Conservation (phyloP, 768 basidiomycete species). For the Mycena rosella region DNA sequence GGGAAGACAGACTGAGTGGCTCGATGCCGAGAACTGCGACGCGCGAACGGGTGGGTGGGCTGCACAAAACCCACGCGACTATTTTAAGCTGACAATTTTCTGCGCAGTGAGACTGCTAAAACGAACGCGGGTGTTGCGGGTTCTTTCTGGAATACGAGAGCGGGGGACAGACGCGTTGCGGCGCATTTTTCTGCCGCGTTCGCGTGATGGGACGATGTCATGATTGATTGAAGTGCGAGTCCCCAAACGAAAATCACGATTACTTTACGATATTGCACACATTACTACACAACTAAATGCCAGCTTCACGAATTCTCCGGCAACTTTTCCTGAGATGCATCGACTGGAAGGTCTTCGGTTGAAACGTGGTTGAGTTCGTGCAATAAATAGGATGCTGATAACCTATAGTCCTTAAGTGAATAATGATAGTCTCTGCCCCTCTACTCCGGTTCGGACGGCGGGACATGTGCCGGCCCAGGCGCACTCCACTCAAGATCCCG, state of each 20-base stretch:
- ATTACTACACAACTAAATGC: background rate
- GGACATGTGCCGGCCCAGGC: background rate
- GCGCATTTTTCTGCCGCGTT: background rate
- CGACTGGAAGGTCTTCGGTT: too few relatives aligned
- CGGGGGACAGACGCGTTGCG: background rate
- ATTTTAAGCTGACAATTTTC: background rate
- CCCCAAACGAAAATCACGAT: too few relatives aligned
- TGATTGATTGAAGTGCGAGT: background rate
- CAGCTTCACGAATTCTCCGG: background rate
- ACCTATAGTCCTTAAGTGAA: too few relatives aligned
- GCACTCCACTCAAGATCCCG: conserved; percentile 19
- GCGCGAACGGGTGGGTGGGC: background rate
- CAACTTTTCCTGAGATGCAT: too few relatives aligned
- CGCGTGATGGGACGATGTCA: background rate
- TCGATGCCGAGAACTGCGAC: background rate
- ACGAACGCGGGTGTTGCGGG: background rate
- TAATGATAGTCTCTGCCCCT: too few relatives aligned
- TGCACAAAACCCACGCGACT: too few relatives aligned
- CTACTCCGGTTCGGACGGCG: too few relatives aligned
- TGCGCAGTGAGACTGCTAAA: background rate
- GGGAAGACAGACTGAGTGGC: background rate
- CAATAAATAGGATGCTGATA: too few relatives aligned
- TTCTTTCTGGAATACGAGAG: background rate
- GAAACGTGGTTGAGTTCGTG: too few relatives aligned
- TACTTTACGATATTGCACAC: background rate